Conservation (phyloP, 1,284 basidiomycete species). For the Austroboletus niveus region DNA sequence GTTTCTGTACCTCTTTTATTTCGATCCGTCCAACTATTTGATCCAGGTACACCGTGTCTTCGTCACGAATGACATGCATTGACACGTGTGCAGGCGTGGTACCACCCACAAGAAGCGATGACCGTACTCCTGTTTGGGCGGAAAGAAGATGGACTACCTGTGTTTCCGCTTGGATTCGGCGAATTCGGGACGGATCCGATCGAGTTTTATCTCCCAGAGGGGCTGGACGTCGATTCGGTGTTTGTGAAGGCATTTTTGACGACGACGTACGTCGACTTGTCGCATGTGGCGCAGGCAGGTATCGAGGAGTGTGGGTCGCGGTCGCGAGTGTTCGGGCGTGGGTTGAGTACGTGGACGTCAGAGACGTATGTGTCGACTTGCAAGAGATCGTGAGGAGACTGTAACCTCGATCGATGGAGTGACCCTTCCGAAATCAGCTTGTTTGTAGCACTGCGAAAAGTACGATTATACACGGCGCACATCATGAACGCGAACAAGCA, state of each 20-base stretch:
- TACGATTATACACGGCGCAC: not conserved
- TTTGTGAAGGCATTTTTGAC: too few species aligned
- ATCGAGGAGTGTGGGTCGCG: too few species aligned
- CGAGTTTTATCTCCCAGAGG: too few species aligned
- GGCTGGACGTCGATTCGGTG: too few species aligned
- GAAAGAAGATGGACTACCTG: slow-evolving; percentile 6
- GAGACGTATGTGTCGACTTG: slow-evolving; percentile 12
- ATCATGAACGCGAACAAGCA: too few species aligned
- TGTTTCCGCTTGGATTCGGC: slow-evolving; percentile 22
- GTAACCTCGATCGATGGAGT: too few species aligned
- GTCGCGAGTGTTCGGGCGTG: too few species aligned
- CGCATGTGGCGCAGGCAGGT: too few species aligned
- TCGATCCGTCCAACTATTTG: slow-evolving; percentile 24
- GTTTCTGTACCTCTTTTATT: slow-evolving; percentile 26
- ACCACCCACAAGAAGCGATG: slow-evolving; percentile 6
- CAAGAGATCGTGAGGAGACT: not conserved
- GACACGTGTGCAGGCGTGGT: slow-evolving; percentile 14
- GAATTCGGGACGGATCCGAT: slow-evolving; percentile 20
- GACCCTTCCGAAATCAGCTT: too few species aligned
- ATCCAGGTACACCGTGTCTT: slow-evolving; percentile 11
- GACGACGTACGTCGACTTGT: slow-evolving; percentile 12
- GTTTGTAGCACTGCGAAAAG: too few species aligned
- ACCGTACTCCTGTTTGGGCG: slow-evolving; percentile 12
- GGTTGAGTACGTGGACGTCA: not conserved
- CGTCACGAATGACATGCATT: not conserved